These are phyloP conservation scores for Patellifolia procumbens DNA, from an alignment of 179 eudicot genomes.

Conservation along the genomic window DNA sequence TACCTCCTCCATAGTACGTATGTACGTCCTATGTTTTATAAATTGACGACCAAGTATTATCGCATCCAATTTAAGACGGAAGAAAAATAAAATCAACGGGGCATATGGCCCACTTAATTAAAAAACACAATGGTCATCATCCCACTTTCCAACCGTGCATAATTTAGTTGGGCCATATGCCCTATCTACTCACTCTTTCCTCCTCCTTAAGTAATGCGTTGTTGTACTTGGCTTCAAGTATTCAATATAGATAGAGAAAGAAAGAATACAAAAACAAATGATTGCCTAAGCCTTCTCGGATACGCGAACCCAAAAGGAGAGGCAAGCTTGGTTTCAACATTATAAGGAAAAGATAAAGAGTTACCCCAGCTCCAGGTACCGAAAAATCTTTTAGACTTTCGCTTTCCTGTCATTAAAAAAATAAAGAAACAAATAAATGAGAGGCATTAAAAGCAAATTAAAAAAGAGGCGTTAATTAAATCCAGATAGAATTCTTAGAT, in stretches of 20 bases:
- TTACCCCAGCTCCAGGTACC: constrained; percentile 97
- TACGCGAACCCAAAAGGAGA: background rate
- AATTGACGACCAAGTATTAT: too few relatives aligned
- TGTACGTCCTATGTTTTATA: too few relatives aligned
- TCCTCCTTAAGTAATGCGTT: too few relatives aligned
- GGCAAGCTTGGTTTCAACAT: background rate
- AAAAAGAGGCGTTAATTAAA: constrained; percentile 1
- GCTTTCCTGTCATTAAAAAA: constrained; percentile 51
- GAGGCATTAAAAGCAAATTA: constrained; percentile 20
- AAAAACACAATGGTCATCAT: too few relatives aligned
- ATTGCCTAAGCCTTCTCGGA: background rate
- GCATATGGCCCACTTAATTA: too few relatives aligned
- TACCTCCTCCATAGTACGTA: too few relatives aligned
- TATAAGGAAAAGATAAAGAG: background rate
- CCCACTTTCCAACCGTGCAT: too few relatives aligned
- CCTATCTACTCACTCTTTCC: too few relatives aligned
- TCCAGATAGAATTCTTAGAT: background rate
- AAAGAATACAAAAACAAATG: background rate
- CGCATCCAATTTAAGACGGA: too few relatives aligned
- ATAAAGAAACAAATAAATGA: constrained; percentile 20
- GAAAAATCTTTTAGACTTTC: constrained; percentile 69
- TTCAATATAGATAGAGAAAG: background rate
- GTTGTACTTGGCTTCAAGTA: too few relatives aligned
- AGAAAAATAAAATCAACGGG: too few relatives aligned
- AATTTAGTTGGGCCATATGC: too few relatives aligned